Percentiles rank a stretch among this genome's conserved stretches.
Conservation (phyloP, 1,284 basidiomycete species). For the Naganishia sp. region DNA sequence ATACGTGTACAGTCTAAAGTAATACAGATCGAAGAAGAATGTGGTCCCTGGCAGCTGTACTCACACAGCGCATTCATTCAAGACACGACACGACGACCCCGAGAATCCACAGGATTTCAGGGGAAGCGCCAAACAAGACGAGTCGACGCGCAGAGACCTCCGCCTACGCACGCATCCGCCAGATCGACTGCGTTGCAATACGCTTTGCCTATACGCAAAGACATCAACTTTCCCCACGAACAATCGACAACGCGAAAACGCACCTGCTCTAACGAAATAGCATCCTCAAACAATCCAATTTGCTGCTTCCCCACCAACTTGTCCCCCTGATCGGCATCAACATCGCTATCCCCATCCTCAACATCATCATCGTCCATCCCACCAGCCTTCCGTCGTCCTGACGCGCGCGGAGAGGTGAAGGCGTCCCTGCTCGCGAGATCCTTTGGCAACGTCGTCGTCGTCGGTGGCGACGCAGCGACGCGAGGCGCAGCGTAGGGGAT, state of each 20-base stretch:
- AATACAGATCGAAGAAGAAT: neutral
- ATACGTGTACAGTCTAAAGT: neutral
- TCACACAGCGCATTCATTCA: neutral
- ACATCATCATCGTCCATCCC: constrained; percentile 53
- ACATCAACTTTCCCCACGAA: neutral
- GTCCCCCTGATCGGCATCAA: constrained; percentile 36
- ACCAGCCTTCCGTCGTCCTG: constrained; percentile 48
- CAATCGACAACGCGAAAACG: constrained; percentile 36
- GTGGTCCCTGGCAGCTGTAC: neutral
- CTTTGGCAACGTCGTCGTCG: constrained; percentile 31
- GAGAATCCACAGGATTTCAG: neutral
- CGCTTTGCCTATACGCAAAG: constrained; percentile 50
- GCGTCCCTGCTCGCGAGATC: constrained; percentile 13
- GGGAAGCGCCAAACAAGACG: neutral
- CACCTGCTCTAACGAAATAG: constrained; percentile 85
- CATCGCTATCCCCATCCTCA: constrained; percentile 59
- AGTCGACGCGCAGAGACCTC: neutral
- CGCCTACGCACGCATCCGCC: constrained; percentile 43
- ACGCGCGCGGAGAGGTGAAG: constrained; percentile 20
- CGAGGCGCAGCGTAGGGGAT: constrained; percentile 67
- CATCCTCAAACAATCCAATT: constrained; percentile 74
- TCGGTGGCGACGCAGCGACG: constrained; percentile 9
- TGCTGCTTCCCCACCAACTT: constrained; percentile 42
- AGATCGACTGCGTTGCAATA: constrained; percentile 57
- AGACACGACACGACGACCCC: neutral